Evolutionary conservation across 2,329 filamentous ascomycete genomes (phyloP).

Genomic region (Phaeomoniella chlamydospora): DNA sequence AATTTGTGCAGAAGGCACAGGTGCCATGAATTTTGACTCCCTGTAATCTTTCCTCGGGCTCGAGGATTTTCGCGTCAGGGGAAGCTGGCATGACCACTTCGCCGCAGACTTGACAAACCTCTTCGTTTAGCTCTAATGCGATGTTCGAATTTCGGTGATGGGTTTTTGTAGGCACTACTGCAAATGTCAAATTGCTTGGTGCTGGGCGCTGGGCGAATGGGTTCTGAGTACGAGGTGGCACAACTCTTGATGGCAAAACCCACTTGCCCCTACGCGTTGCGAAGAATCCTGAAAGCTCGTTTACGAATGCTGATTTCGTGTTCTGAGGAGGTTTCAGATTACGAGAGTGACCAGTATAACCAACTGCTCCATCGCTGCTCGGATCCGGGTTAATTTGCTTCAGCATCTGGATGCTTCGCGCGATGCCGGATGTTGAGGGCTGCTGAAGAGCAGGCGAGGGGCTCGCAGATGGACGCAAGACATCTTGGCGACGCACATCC

Average conservation of each 20-base stretch:
- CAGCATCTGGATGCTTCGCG: not conserved
- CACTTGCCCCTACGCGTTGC: constrained; percentile 4
- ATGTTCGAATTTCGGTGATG: not conserved
- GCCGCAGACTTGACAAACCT: not conserved
- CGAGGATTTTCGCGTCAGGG: too few relatives aligned
- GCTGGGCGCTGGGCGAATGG: too few relatives aligned
- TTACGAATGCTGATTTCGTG: constrained; percentile 4
- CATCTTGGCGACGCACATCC: too few relatives aligned
- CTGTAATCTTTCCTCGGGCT: too few relatives aligned
- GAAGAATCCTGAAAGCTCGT: constrained; percentile 10
- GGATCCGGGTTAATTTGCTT: not conserved
- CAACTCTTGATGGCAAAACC: constrained; percentile 3
- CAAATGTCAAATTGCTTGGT: too few relatives aligned
- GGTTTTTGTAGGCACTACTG: too few relatives aligned
- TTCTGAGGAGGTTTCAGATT: not conserved
- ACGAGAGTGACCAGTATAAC: not conserved
- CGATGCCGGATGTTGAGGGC: not conserved
- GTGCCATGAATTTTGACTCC: too few relatives aligned
- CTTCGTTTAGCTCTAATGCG: not conserved
- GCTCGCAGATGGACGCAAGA: not conserved
- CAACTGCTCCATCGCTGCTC: not conserved
- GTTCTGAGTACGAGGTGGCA: not conserved
- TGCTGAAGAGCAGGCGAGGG: not conserved
- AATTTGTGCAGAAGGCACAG: too few relatives aligned
- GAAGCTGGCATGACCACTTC: too few relatives aligned